These are phyloP conservation scores for Teratosphaeria destructans DNA, from an alignment of 2,329 filamentous ascomycete species.

Conservation along the genomic window DNA sequence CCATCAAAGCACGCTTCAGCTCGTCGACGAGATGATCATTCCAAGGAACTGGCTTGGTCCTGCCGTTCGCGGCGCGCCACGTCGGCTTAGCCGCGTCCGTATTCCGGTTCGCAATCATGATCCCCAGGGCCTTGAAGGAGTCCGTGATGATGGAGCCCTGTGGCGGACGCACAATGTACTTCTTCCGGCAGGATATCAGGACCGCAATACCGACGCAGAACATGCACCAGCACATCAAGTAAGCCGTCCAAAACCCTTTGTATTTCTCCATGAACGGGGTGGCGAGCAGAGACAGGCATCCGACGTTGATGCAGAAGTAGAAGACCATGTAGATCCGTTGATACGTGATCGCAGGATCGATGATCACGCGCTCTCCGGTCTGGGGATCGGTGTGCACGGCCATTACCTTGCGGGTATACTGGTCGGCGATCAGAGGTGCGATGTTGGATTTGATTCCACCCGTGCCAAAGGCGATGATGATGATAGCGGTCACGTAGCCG, in stretches of 20 bases:
- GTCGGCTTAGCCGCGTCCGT: conserved; percentile 57
- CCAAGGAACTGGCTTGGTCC: conserved; percentile 43
- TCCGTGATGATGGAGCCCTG: conserved; percentile 56
- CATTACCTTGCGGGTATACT: conserved; percentile 33
- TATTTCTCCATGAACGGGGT: conserved; percentile 59
- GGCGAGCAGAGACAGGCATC: conserved; percentile 56
- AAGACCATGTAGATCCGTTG: conserved; percentile 51
- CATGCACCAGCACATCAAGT: conserved; percentile 50
- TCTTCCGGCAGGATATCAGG: conserved; percentile 30
- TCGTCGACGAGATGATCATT: conserved; percentile 63
- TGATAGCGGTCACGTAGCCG: conserved; percentile 52
- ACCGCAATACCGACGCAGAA: conserved; percentile 53
- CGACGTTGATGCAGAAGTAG: conserved; percentile 63
- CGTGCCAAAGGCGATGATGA: conserved; percentile 64
- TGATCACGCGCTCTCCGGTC: conserved; percentile 36
- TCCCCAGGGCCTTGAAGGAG: conserved; percentile 52
- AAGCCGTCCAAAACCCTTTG: conserved; percentile 57
- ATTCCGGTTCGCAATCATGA: conserved; percentile 43
- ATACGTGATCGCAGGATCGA: conserved; percentile 38
- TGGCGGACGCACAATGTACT: conserved; percentile 37
- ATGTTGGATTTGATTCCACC: conserved; percentile 79
- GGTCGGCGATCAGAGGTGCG: conserved; percentile 39
- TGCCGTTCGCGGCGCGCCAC: conserved; percentile 46
- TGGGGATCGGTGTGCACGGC: conserved; percentile 29
- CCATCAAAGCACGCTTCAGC: conserved; percentile 53